Conservation (phyloP, 768 basidiomycete species). For the Boletus fagicola region DNA sequence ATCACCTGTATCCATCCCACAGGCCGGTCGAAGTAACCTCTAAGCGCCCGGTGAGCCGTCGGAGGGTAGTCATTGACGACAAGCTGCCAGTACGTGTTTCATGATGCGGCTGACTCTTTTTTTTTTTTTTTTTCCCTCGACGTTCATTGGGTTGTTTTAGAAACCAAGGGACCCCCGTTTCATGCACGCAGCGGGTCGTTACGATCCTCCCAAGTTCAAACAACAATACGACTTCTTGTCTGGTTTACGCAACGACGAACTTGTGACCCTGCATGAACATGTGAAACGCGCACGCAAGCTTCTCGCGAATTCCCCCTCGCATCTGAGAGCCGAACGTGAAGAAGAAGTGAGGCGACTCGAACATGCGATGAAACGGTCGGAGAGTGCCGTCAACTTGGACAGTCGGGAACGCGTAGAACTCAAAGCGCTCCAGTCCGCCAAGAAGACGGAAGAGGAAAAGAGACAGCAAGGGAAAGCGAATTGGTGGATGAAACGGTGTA, state of each 20-base stretch:
- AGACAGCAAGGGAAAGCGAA: constrained; percentile 71
- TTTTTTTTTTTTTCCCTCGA: background rate
- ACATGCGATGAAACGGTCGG: constrained; percentile 67
- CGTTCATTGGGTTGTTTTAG: constrained; percentile 37
- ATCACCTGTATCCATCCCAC: constrained; percentile 1
- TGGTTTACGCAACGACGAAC: constrained; percentile 61
- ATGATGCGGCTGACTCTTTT: background rate
- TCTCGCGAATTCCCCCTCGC: constrained; percentile 56
- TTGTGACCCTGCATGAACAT: constrained; percentile 60
- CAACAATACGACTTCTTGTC: constrained; percentile 74
- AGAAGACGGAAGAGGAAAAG: constrained; percentile 55
- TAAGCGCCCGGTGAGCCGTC: constrained; percentile 78
- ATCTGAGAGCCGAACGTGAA: constrained; percentile 58
- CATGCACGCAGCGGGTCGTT: constrained; percentile 65
- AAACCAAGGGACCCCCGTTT: constrained; percentile 87
- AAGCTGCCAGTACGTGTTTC: constrained; percentile 53
- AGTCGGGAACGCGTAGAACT: constrained; percentile 67
- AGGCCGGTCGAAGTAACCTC: constrained; percentile 84
- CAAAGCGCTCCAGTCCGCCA: constrained; percentile 52
- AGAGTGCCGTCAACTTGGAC: constrained; percentile 75
- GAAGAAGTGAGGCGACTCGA: constrained; percentile 71
- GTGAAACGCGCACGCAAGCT: constrained; percentile 67
- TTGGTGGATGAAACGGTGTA: constrained; percentile 87
- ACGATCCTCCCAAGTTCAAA: constrained; percentile 62
- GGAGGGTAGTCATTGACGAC: constrained; percentile 65